These are phyloP conservation scores for Trametes versicolor DNA, from an alignment of 1,284 basidiomycete genomes.

Conservation along the genomic window DNA sequence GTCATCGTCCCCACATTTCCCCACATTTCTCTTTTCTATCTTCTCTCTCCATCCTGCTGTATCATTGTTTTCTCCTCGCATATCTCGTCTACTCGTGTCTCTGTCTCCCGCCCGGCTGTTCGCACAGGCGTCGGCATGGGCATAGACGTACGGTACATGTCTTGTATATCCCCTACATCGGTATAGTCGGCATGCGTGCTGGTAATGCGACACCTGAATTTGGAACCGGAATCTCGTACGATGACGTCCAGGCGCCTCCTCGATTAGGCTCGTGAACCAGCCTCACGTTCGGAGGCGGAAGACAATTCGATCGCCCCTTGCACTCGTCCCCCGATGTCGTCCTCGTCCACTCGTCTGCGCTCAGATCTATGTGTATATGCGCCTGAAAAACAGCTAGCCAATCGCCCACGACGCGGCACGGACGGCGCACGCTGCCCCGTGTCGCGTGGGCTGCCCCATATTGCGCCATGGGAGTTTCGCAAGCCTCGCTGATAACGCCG, in stretches of 20 bases:
- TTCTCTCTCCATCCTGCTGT: conserved; percentile 1
- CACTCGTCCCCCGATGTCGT: no score
- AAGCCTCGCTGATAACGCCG: conserved; percentile 1
- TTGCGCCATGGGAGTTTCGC: conserved; percentile 9
- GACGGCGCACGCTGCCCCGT: background rate
- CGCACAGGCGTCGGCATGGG: conserved; percentile 2
- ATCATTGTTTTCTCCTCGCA: conserved; percentile 8
- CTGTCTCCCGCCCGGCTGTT: background rate
- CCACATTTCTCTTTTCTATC: background rate
- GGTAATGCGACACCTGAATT: conserved; percentile 9
- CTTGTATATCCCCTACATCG: conserved; percentile 18
- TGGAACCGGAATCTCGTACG: background rate
- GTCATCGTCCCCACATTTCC: background rate
- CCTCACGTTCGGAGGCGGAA: no score
- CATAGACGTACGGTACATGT: conserved; percentile 12
- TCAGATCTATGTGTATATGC: background rate
- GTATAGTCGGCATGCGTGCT: conserved; percentile 13
- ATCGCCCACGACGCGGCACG: background rate
- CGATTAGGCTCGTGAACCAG: no score
- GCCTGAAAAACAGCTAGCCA: background rate
- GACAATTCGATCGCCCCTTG: no score
- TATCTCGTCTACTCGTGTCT: conserved; percentile 6
- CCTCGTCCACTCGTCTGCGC: background rate
- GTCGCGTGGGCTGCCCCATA: conserved; percentile 1
- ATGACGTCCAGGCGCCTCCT: no score